Evolutionary conservation across 164 flowering plant species (phyloP).

Genomic region (Pachysandra terminalis): DNA sequence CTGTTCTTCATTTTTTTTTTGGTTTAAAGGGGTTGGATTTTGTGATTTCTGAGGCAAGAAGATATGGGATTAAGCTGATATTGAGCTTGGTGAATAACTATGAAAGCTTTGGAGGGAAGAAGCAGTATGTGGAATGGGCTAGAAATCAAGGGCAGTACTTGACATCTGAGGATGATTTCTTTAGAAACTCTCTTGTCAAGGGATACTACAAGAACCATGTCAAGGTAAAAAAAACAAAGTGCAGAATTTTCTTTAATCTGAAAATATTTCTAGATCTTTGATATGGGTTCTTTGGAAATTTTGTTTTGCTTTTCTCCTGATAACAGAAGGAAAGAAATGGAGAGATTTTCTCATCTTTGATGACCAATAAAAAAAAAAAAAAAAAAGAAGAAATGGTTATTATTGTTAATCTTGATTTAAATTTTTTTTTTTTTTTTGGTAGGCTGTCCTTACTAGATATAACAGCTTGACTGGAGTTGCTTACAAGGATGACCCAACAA

Average conservation of each 20-base stretch:
- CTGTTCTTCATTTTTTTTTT: background rate
- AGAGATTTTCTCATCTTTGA: background rate
- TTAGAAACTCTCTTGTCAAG: conserved; percentile 52
- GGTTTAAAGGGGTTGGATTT: conserved; percentile 47
- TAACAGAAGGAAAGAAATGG: background rate
- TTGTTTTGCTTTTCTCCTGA: background rate
- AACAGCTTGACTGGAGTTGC: conserved; percentile 63
- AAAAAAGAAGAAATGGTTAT: background rate
- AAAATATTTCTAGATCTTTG: too few relatives aligned
- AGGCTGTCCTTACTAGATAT: conserved; percentile 63
- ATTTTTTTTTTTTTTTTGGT: background rate
- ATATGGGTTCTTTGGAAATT: too few relatives aligned
- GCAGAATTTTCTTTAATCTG: too few relatives aligned
- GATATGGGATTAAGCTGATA: conserved; percentile 57
- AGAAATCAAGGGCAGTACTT: conserved; percentile 54
- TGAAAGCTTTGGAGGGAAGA: conserved; percentile 61
- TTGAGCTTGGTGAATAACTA: conserved; percentile 75
- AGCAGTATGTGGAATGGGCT: conserved; percentile 82
- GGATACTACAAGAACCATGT: conserved; percentile 69
- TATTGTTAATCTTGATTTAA: background rate
- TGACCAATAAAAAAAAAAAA: too few relatives aligned
- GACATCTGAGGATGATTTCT: conserved; percentile 74
- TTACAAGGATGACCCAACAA: conserved; percentile 80
- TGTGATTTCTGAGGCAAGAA: conserved; percentile 71
- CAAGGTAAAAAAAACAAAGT: conserved; percentile 29